Base-by-base conservation (phyloP, 257 asterid genomes). In the Nicotiana undulata region DNA sequence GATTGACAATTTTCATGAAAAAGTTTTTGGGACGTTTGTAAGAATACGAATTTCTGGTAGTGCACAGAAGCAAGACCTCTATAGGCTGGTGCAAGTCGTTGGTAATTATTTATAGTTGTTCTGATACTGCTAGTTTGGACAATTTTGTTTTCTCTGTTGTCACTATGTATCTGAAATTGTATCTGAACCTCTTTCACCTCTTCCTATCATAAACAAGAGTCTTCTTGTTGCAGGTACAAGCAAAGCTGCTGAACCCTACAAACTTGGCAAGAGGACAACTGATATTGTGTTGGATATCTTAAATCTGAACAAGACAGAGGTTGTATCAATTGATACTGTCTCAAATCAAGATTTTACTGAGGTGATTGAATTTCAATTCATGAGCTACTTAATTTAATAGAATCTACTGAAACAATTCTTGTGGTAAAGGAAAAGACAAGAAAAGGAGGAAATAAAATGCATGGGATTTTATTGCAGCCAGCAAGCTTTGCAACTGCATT, bases 261-360 rank as follows among this genome's bases (percentile, higher is more conserved):
- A 93, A 91, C 85, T 94, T 87, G 98, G 98, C 84, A 96, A 91
- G 87, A 94, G 84, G 88, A 89, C 93, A 75, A 90, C 97, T 40
- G 93, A 91, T 85, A 85, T 81, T 79, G 87, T 89, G 94, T 91
- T 96, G 88, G 99, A 96, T 82, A 94, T 96, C 75, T 84, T 92
- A 81, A 96, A 96, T 89, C 89, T 96, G 63, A 97, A 92, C 89
- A 96, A 96, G 94, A 96, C 95, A 76, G 99, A 96, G 88, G 86
- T 82, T 66, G 86, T 93, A 85, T 82, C 97, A 55, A 94, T 96
- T 87, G 98, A 94, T 86, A 89, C 96, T 31, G 88, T 96, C 84
- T 96, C 99, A 80, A 96, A 96, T 87, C 99, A 96, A 85, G 99
- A 96, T 83, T 96, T 96, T 83, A 89, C 97, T 5, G 99, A 95